Base-by-base conservation (phyloP, 2,329 filamentous ascomycete species). In the Penicillium paneum region DNA sequence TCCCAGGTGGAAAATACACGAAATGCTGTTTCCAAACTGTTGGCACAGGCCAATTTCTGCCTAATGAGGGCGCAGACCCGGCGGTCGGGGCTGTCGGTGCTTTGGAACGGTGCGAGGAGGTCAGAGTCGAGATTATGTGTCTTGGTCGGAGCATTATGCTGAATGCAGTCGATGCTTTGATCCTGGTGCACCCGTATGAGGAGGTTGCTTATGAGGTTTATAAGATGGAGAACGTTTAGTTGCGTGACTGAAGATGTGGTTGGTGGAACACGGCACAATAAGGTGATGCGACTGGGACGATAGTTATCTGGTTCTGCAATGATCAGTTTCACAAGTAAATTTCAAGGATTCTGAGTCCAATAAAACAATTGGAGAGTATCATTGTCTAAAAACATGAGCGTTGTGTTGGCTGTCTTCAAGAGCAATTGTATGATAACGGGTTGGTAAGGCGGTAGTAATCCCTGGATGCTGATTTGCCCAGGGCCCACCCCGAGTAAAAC, bases 131-230 rank as follows among this genome's bases (percentile, higher is more conserved):
- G 64, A 63, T 76, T 40, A 64, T 78, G 54, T 76, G 76, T 54
- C 52, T 76, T 28, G 75, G 74, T 4, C 68, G 67, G 46, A 60
- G 67, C 42, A 62, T 72, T 10, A 72, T 75, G 70, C 46, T 67
- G 29, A 59, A 67, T 35, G 75, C 75, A 3, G 76, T 78, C 15
- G 60, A 72, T 56, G 74, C 68, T 35, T 60, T 78, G 62, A 57
- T 74, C 24, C 67, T 67, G 55, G 71, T 71, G n/a, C 76, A 78
- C 69, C 76, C 76, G 5, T 78, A 78, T 59, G 76, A 78, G 51
- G 73, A 76, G 57, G 72, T 75, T 24, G 73, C 70, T 12, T 76
- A 76, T 64, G 74, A 76, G 56, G 76, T 78, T 21, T 74, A 73
- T 57, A 74, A 70, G 56, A 66, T 76, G 64, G 76, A 78, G 60